Percentiles rank a stretch among this genome's conserved stretches.
These are phyloP conservation scores for Leptomonas pyrrhocoris DNA, from an alignment of 208 protist species.

Conservation along the genomic window DNA sequence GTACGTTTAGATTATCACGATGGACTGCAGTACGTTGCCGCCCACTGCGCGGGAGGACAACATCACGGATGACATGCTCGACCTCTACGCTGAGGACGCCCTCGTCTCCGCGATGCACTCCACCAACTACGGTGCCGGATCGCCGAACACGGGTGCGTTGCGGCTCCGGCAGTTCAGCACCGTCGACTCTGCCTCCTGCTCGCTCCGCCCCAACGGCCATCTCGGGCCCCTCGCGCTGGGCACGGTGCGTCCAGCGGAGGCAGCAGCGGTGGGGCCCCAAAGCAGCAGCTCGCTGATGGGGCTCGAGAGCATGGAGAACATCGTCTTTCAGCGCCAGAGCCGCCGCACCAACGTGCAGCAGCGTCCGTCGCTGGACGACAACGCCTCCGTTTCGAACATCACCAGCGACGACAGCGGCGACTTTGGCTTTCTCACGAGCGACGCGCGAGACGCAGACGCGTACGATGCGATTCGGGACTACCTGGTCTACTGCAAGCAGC, in stretches of 20 bases:
- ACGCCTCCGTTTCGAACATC: conserved; percentile 24
- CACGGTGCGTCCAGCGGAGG: background rate
- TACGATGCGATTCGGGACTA: conserved; percentile 41
- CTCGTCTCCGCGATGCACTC: background rate
- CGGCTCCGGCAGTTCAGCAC: background rate
- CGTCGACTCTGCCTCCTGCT: background rate
- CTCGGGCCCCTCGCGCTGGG: background rate
- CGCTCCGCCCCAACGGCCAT: background rate
- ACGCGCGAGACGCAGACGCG: conserved; percentile 18
- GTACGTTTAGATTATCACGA: background rate
- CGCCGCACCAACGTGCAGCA: conserved; percentile 5
- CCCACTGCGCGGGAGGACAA: conserved; percentile 20
- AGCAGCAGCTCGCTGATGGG: conserved; percentile 1
- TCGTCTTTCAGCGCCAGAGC: background rate
- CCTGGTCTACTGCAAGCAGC: conserved; percentile 37
- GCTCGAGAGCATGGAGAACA: background rate
- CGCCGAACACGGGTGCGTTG: background rate
- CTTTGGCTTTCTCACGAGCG: conserved; percentile 35
- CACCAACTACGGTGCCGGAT: too few species aligned
- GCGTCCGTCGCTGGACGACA: background rate
- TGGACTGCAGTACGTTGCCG: conserved; percentile 23
- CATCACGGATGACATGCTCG: conserved; percentile 42
- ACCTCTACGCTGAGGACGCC: conserved; percentile 8
- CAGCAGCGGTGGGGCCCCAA: background rate
- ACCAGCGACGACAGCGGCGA: conserved; percentile 51